phyloP scores from a whole-genome alignment of 2,329 filamentous ascomycete species.

The Lasiodiplodia citricola region DNA sequence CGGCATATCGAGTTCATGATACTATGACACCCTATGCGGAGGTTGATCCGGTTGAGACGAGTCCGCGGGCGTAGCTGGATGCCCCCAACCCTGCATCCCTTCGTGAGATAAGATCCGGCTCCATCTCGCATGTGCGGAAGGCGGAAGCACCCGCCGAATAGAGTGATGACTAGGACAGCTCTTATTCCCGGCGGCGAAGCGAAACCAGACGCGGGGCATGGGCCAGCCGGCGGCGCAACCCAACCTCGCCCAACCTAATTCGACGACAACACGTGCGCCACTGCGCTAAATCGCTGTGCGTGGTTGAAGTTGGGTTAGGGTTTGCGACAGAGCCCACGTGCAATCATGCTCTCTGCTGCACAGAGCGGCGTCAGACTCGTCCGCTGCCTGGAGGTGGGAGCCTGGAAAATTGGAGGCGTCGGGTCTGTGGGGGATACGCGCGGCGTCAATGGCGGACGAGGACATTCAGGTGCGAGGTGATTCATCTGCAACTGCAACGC shows the following conservation, averaged over 20 bases:
- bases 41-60: background rate
- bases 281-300: background rate
- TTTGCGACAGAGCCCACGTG: background rate
- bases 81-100: background rate
- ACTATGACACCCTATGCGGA: background rate
- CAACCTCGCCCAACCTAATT: background rate
- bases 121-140: slow-evolving; percentile 6
- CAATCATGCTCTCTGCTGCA: background rate
- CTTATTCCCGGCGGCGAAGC: slow-evolving; percentile 16
- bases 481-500: slow-evolving; percentile 4
- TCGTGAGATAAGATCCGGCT: background rate
- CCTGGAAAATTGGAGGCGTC: background rate
- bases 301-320: background rate
- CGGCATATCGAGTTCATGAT: background rate
- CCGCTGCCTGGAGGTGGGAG: background rate
- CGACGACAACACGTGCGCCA: background rate
- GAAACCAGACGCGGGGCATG: background rate
- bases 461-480: background rate
- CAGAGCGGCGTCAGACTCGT: background rate
- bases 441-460: too few relatives aligned
- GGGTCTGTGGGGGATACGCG: background rate
- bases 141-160: slow-evolving; percentile 11
- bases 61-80: background rate
- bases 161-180: slow-evolving; percentile 6
- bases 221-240: background rate